These are phyloP conservation scores for Lecanicillium sp. DNA, from an alignment of 2,329 filamentous ascomycete genomes.

Conservation along the genomic window DNA sequence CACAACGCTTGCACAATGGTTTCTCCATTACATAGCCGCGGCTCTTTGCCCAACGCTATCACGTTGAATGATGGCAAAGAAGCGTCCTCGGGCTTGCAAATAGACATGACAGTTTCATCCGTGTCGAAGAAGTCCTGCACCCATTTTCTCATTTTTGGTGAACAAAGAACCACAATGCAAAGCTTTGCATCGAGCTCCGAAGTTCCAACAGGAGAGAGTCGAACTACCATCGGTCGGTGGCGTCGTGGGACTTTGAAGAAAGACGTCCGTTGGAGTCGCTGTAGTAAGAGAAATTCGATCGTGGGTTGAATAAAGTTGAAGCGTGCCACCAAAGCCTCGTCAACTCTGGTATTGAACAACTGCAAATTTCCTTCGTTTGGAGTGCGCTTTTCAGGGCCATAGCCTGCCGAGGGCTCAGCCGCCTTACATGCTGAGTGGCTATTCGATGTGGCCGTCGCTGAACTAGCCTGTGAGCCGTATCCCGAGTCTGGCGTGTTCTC, in stretches of 20 bases:
- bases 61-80: constrained; percentile 1
- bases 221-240: constrained; percentile 5
- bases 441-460: background rate
- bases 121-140: constrained; percentile 1
- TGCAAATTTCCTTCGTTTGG: too few species aligned
- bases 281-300: background rate
- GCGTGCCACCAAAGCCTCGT: too few species aligned
- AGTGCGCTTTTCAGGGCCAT: too few species aligned
- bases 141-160: constrained; percentile 3
- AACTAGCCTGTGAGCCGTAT: background rate
- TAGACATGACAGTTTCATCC: background rate
- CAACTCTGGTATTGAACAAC: too few species aligned
- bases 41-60: background rate
- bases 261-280: background rate
- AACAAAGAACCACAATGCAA: constrained; percentile 4
- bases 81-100: background rate
- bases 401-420: too few species aligned
- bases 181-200: constrained; percentile 1
- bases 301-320: background rate
- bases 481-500: background rate
- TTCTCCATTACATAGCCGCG: background rate
- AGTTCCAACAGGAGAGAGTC: background rate
- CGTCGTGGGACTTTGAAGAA: background rate
- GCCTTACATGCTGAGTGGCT: too few species aligned
- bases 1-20: too few species aligned